Evolutionary conservation across 2,329 filamentous ascomycete species (phyloP), one percentile per base, ranked within the genome.

Genomic region (Penicillium sp.): DNA sequence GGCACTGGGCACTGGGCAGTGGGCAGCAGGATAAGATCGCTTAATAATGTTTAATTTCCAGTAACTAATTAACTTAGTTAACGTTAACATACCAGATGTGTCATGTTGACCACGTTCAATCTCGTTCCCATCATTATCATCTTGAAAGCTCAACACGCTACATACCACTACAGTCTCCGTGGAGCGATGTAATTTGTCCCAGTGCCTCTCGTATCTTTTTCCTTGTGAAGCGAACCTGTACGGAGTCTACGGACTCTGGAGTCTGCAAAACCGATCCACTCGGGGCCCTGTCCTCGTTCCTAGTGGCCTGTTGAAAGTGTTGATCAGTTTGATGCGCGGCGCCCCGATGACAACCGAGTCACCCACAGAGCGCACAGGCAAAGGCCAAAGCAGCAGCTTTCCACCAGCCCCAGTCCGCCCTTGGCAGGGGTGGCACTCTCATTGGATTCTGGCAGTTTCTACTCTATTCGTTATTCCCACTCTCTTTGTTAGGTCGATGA

Each of bases 381-480:
- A 37, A 35, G 17, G 22, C 17, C 34, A 41, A 31, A 28, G 22
- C 15, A 53, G 15, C 8, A 25, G 34, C 22, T 31, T 17, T 14
- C 41, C 22, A 53, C 41, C 45, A 35, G 15, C 14, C 38, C 43
- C 53, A 14, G 38, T 47, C 54, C 42, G 53, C 52, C 17, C 58
- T 57, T 62, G 58, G 41, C 51, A 57, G 55, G 49, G 50, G 60
- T 49, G 49, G 39, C 28, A 52, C 50, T 49, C 47, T 17, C 25
- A 17, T 15, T 41, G 35, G 34, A 53, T 28, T 57, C 54, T 12
- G 57, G 55, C 50, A 34, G 53, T 56, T 55, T 49, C 53, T 64
- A 53, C 62, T 59, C 34, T 41, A 61, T 64, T 59, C 47, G 60
- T 59, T 49, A 20, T 56, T 55, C 52, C 53, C 62, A 53, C 62